These are phyloP conservation scores for Miamiensis avidus DNA, from an alignment of 169 alveolate species.

Conservation along the genomic window DNA sequence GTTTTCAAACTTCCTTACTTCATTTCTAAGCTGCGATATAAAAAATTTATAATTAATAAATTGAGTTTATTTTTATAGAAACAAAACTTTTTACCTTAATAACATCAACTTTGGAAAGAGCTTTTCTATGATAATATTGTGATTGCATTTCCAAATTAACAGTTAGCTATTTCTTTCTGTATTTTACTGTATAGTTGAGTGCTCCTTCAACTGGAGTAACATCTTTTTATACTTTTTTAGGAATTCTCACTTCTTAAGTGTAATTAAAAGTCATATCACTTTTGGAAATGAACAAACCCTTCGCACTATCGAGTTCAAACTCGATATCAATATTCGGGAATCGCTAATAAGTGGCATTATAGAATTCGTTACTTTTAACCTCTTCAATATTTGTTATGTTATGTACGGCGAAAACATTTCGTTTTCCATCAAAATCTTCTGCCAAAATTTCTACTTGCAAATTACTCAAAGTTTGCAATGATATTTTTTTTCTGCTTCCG, in stretches of 20 bases:
- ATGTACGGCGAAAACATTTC: slow-evolving; percentile 18
- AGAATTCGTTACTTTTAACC: slow-evolving; percentile 40
- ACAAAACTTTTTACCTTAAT: too few relatives aligned
- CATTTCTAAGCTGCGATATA: not conserved
- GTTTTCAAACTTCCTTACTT: slow-evolving; percentile 22
- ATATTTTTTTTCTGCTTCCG: slow-evolving; percentile 48
- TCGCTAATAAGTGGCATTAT: slow-evolving; percentile 40
- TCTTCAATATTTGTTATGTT: slow-evolving; percentile 48
- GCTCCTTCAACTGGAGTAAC: not conserved
- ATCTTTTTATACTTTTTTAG: slow-evolving; percentile 30
- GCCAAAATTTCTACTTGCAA: slow-evolving; percentile 33
- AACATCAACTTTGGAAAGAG: too few relatives aligned
- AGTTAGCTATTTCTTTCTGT: not conserved
- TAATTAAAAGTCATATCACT: too few relatives aligned
- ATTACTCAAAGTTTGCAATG: slow-evolving; percentile 51
- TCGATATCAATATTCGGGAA: slow-evolving; percentile 51
- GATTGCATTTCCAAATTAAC: not conserved
- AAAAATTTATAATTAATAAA: too few relatives aligned
- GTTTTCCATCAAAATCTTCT: slow-evolving; percentile 27
- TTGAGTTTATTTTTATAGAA: too few relatives aligned
- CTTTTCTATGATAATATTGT: too few relatives aligned
- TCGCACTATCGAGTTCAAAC: slow-evolving; percentile 56
- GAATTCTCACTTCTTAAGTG: too few relatives aligned
- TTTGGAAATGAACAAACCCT: slow-evolving; percentile 21
- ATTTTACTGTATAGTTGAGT: not conserved